Conservation (phyloP, 1,284 basidiomycete genomes). For the Pseudozyma pruni region DNA sequence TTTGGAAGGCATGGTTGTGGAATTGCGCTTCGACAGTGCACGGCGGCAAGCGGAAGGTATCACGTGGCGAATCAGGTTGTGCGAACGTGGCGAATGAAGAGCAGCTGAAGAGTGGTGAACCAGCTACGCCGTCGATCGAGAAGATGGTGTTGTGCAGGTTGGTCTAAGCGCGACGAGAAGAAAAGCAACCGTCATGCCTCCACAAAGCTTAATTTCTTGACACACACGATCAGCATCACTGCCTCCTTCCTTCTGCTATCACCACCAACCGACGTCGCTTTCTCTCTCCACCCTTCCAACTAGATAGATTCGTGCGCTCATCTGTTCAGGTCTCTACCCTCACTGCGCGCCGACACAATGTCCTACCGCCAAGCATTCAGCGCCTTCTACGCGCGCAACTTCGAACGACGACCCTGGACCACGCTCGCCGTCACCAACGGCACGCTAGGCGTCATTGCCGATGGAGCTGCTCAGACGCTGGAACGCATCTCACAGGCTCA, state of each 20-base stretch:
- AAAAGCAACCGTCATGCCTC: constrained; percentile 35
- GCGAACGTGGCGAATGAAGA: no score
- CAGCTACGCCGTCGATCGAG: neutral
- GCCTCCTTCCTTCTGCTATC: no score
- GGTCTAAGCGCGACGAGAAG: constrained; percentile 18
- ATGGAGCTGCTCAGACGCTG: constrained; percentile 61
- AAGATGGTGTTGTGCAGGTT: neutral
- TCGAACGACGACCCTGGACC: constrained; percentile 59
- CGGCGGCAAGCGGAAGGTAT: no score
- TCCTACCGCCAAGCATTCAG: constrained; percentile 47
- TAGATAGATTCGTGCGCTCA: no score
- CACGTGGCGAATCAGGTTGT: no score
- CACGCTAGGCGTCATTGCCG: constrained; percentile 55
- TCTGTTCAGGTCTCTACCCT: no score
- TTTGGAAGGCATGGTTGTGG: constrained; percentile 33
- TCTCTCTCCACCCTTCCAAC: neutral
- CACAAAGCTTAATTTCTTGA: no score
- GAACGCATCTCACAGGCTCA: constrained; percentile 44
- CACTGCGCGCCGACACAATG: constrained; percentile 18
- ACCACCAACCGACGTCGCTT: no score
- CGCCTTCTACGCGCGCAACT: constrained; percentile 61
- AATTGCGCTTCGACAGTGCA: no score
- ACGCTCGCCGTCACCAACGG: constrained; percentile 66
- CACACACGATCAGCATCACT: no score
- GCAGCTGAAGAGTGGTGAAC: no score